Conservation (phyloP, 345 rosid species). For the Salix viminalis region DNA sequence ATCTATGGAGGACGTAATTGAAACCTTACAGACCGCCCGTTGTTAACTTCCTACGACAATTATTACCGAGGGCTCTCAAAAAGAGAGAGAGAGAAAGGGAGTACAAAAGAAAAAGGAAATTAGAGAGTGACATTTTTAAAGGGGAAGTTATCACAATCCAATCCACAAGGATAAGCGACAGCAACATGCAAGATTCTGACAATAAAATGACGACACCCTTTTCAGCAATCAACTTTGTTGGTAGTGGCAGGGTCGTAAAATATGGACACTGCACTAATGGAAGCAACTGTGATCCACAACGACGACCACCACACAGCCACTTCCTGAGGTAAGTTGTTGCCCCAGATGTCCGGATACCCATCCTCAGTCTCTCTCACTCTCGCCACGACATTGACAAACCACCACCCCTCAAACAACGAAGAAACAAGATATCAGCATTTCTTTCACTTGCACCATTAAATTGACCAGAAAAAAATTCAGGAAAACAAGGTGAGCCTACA, state of each 20-base stretch:
- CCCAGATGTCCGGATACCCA: background rate
- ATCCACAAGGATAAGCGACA: background rate
- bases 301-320: background rate
- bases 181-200: conserved; percentile 13
- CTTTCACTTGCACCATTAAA: background rate
- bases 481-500: background rate
- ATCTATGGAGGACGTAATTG: background rate
- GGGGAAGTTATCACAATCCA: background rate
- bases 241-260: background rate
- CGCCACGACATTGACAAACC: background rate
- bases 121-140: background rate
- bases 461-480: background rate
- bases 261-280: background rate
- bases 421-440: background rate
- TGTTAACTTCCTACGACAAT: background rate
- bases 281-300: background rate
- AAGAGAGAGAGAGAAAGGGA: too few relatives aligned
- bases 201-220: conserved; percentile 8
- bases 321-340: background rate
- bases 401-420: background rate
- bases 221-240: conserved; percentile 14
- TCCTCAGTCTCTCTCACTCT: background rate
- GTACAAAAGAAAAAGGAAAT: background rate
- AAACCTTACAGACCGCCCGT: background rate
- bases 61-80: too few relatives aligned